phyloP scores from a whole-genome alignment of 306 rosid species.

The Rosa rugosa region DNA sequence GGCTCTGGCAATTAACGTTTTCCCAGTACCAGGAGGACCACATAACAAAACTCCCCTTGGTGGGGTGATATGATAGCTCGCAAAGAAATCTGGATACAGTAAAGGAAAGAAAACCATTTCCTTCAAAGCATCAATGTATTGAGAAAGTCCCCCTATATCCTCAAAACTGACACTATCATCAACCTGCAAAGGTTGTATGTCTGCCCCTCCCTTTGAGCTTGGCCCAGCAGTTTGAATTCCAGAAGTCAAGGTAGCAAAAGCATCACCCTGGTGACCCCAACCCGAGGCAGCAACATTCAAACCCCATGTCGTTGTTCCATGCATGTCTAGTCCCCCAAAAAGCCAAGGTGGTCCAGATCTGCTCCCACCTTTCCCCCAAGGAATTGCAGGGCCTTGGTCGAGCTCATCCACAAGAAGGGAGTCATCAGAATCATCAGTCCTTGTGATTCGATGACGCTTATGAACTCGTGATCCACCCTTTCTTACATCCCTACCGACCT shows the following conservation, averaged over 20 bases:
- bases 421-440: conserved; percentile 95
- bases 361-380: conserved; percentile 91
- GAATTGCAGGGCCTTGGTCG: conserved; percentile 94
- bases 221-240: conserved; percentile 99
- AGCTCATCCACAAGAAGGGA: conserved; percentile 96
- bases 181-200: conserved; percentile 94
- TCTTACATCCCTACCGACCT: conserved; percentile 85
- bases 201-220: conserved; percentile 99
- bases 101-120: conserved; percentile 99
- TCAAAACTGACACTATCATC: conserved; percentile 93
- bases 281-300: conserved; percentile 97
- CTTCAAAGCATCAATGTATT: conserved; percentile 85
- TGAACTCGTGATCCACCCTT: conserved; percentile 91
- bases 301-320: conserved; percentile 87
- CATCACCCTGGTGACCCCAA: conserved; percentile 98
- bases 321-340: conserved; percentile 89
- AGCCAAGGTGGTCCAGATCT: conserved; percentile 92
- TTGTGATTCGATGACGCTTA: conserved; percentile 79
- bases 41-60: conserved; percentile 96
- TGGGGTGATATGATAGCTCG: conserved; percentile 94
- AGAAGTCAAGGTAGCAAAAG: conserved; percentile 72
- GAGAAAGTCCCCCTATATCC: conserved; percentile 95
- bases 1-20: conserved; percentile 94
- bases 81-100: conserved; percentile 93
- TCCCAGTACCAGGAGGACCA: conserved; percentile 99